Conservation (phyloP, 2,329 filamentous ascomycete genomes). For the Pestalotiopsis sp. region DNA sequence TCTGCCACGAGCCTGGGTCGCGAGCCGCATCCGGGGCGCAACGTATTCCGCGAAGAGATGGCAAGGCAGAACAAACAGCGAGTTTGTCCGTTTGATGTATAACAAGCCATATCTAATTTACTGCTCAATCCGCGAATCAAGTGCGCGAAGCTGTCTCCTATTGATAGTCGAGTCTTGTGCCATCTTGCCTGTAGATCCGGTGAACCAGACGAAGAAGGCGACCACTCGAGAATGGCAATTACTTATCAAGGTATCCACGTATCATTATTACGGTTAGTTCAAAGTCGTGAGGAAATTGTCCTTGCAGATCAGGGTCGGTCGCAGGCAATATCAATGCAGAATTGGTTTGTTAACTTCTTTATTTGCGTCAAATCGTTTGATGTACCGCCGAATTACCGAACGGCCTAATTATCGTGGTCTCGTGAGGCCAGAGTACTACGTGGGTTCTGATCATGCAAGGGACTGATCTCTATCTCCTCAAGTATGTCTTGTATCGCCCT, state of each 20-base stretch:
- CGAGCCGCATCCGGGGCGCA: neutral
- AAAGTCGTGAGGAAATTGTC: neutral
- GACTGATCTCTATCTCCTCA: neutral
- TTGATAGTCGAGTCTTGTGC: too few relatives aligned
- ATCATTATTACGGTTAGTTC: too few relatives aligned
- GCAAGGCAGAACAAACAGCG: neutral
- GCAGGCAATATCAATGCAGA: too few relatives aligned
- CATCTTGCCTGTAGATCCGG: too few relatives aligned
- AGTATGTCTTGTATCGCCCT: neutral
- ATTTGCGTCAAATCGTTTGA: neutral
- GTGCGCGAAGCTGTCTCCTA: too few relatives aligned
- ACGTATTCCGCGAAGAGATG: slow-evolving; percentile 8
- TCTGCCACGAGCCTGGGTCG: neutral
- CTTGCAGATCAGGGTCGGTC: neutral
- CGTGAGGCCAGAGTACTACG: neutral
- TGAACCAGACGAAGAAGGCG: too few relatives aligned
- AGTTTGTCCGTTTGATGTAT: neutral
- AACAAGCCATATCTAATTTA: too few relatives aligned
- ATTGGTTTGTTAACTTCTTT: neutral
- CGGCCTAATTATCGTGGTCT: neutral
- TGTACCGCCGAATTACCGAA: neutral
- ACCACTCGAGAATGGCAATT: too few relatives aligned
- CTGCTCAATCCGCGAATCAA: too few relatives aligned
- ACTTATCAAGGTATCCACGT: too few relatives aligned
- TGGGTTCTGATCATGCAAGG: neutral